A percentile compares a stretch with the other conserved stretches of the same genome.
These are phyloP conservation scores for Aspergillus phoenicis DNA, from an alignment of 2,329 filamentous ascomycete species.

Conservation along the genomic window DNA sequence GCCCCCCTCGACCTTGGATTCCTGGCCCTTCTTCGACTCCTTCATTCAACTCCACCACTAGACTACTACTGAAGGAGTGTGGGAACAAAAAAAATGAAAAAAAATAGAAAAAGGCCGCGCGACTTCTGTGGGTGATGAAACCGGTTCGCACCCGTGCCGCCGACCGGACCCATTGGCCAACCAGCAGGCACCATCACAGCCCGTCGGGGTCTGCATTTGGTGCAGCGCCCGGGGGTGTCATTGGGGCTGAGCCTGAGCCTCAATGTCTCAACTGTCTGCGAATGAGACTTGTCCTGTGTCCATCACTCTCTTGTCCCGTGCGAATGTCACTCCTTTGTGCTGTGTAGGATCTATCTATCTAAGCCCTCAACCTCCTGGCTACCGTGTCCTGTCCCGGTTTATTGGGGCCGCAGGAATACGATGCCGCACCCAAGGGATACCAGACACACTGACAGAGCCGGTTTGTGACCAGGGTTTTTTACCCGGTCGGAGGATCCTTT, in stretches of 20 bases:
- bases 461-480: background rate
- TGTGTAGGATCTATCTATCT: background rate
- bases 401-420: background rate
- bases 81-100: no score
- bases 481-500: constrained; percentile 14
- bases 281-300: background rate
- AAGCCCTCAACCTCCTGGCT: background rate
- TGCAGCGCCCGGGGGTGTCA: constrained; percentile 4
- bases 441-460: background rate
- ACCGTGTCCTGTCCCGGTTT: background rate
- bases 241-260: constrained; percentile 12
- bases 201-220: constrained; percentile 19
- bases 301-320: background rate
- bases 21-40: background rate
- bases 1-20: background rate
- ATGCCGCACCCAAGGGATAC: background rate
- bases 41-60: constrained; percentile 1
- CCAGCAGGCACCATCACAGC: constrained; percentile 7
- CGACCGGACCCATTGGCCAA: constrained; percentile 17
- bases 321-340: background rate
- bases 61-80: background rate
- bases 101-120: background rate
- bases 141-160: constrained; percentile 9
- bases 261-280: constrained; percentile 6
- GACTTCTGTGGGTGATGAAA: constrained; percentile 10